Conservation (phyloP, 2,329 filamentous ascomycete genomes). For the Hymenoscyphus salicellus region DNA sequence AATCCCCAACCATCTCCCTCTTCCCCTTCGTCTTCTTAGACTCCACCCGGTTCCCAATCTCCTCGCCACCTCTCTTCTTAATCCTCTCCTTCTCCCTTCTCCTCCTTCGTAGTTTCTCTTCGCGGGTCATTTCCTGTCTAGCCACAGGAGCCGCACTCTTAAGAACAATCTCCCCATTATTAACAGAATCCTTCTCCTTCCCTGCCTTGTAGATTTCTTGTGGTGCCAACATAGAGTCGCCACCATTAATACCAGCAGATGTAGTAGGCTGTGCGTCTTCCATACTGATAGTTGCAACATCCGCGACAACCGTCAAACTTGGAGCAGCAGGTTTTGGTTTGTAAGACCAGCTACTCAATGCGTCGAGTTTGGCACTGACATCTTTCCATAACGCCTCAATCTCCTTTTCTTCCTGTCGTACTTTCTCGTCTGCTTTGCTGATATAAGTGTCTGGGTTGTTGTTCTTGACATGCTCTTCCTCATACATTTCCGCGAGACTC, state of each 20-base stretch:
- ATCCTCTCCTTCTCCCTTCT: conserved; percentile 83
- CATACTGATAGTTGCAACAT: conserved; percentile 89
- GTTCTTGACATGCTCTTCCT: conserved; percentile 80
- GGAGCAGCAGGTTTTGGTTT: conserved; percentile 81
- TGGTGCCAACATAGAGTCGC: conserved; percentile 76
- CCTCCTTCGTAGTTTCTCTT: conserved; percentile 75
- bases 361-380: conserved; percentile 76
- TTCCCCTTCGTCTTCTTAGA: conserved; percentile 59
- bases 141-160: conserved; percentile 76
- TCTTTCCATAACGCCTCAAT: conserved; percentile 81
- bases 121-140: conserved; percentile 80
- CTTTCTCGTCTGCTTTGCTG: conserved; percentile 77
- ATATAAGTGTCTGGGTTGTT: conserved; percentile 76
- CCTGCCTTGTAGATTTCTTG: conserved; percentile 91
- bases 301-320: conserved; percentile 80
- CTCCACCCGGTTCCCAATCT: conserved; percentile 46
- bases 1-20: conserved; percentile 47
- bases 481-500: conserved; percentile 87
- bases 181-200: conserved; percentile 53
- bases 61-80: conserved; percentile 61
- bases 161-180: conserved; percentile 69
- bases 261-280: conserved; percentile 90
- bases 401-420: conserved; percentile 77
- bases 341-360: conserved; percentile 91
- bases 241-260: conserved; percentile 67